Base-by-base conservation (phyloP, 805 yeast species). In the Starmerella bombi region DNA sequence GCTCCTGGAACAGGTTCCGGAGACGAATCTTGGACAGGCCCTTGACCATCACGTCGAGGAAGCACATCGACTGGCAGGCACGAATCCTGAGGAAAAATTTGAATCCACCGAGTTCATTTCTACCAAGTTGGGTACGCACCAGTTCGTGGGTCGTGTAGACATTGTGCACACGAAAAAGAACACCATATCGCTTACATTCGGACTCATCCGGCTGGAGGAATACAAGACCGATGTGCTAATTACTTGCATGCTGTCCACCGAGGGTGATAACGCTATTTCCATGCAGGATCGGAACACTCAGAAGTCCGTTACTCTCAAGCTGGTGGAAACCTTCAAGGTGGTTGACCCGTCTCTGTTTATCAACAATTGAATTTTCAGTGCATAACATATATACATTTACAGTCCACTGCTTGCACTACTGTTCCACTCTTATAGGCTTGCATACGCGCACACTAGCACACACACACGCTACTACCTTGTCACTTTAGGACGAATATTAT, bases 1-100 rank as follows among this genome's bases (percentile, higher is more conserved):
- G 38, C 50, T 67, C 6, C 50, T 64, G 31, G 71, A 61, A 56
- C 32, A 63, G 52, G 55, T 64, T 48, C 36, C 51, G 7, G 37
- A 41, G 30, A 32, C 42, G n/a, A 38, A 27, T 14, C 16, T 48
- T n/a, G 19, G 30, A 15, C 50, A 46, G 18, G 49, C 54, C 21
- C 46, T 50, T 9, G 36, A 36, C 4, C 38, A 37, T 27, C 57
- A 53, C 37, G 36, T 45, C 22, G 50, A 47, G 19, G 57, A 53
- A 37, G 41, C 48, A 9, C 55, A 53, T 42, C 43, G 45, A 9
- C 19, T 51, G 15, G 43, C 54, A n/a, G 42, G 36, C 28, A 38
- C 42, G 16, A 9, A 32, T 12, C 28, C 10, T 5, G 36, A 16
- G 5, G 43, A 40, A 3, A 31, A 36, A 25, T 43, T 37, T 30